Evolutionary conservation across 768 basidiomycete species (phyloP), one percentile per base, ranked within the genome.

Genomic region (Amanita inopinata): DNA sequence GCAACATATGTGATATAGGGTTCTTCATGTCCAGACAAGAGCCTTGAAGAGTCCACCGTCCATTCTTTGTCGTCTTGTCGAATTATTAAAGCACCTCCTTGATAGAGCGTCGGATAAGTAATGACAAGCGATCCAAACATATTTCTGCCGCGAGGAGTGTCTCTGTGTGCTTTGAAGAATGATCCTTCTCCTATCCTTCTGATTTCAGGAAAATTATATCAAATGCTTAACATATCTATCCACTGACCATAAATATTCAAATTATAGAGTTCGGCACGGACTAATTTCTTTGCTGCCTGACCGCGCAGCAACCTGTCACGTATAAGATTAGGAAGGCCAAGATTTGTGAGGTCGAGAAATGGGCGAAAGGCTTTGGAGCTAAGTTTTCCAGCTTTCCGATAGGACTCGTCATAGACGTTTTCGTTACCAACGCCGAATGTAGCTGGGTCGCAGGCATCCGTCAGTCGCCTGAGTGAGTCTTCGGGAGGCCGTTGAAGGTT

Each of bases 111-210:
- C 11, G 73, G 74, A 35, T 73, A 63, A 12, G 70, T 60, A 24
- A 76, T 47, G 1, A 76, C 66, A 8, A 78, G 62, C 1, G 74
- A 74, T 1, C 69, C 74, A 28, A 78, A 67, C 65, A 75, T 73
- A 15, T 52, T 49, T 5, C 58, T 55, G 6, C 56, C 50, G 5
- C 65, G 63, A 5, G 69, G 70, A 0, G 73, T 73, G 45, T 74
- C 75, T 31, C 65, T n/a, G n/a, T n/a, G n/a, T n/a, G n/a, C n/a
- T n/a, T n/a, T n/a, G n/a, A n/a, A n/a, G n/a, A n/a, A n/a, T 60
- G 62, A 62, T 8, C 58, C 71, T 34, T 61, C 49, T 0, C 59
- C 69, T 70, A 38, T 33, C 6, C 19, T 35, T 3, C 9, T 5
- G n/a, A 25, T 17, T 12, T 22, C 7, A 15, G 35, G 25, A 15